phyloP scores from a whole-genome alignment of 1,284 basidiomycete species.

The Ustilago hordei region DNA sequence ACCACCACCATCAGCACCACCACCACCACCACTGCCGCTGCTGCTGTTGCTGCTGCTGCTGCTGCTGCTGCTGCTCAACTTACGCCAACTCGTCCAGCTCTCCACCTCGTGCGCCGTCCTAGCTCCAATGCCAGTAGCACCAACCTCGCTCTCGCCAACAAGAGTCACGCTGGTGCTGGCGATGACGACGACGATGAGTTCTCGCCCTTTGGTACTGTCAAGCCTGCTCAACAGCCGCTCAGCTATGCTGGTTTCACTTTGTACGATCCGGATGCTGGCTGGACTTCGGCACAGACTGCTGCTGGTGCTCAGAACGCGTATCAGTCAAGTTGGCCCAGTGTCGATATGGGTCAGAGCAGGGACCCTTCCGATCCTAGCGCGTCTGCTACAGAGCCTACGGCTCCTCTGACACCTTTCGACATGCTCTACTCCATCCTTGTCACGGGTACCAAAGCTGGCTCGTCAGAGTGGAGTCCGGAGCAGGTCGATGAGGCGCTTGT shows the following conservation, averaged over 20 bases:
- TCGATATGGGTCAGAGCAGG: slow-evolving; percentile 2
- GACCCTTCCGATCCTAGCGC: slow-evolving; percentile 21
- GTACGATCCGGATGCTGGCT: slow-evolving; percentile 39
- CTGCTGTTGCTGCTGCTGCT: not conserved
- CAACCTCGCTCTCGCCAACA: slow-evolving; percentile 54
- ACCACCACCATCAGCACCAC: too few relatives aligned
- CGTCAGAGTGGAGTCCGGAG: slow-evolving; percentile 75
- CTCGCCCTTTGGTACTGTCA: slow-evolving; percentile 72
- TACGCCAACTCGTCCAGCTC: slow-evolving; percentile 35
- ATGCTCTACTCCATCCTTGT: slow-evolving; percentile 89
- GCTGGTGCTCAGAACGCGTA: slow-evolving; percentile 12
- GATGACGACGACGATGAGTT: slow-evolving; percentile 74
- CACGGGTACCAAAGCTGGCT: slow-evolving; percentile 49
- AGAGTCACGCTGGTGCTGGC: slow-evolving; percentile 54
- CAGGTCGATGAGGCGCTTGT: slow-evolving; percentile 93
- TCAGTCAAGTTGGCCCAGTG: slow-evolving; percentile 13
- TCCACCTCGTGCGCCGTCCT: slow-evolving; percentile 33
- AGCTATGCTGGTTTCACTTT: slow-evolving; percentile 34
- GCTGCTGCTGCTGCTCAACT: slow-evolving; percentile 18
- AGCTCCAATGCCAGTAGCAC: slow-evolving; percentile 54
- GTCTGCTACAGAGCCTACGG: slow-evolving; percentile 74
- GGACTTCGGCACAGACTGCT: slow-evolving; percentile 24
- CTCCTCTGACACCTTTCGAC: slow-evolving; percentile 90
- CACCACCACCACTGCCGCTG: too few relatives aligned
- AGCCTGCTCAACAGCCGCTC: slow-evolving; percentile 35